Evolutionary conservation across 2,329 filamentous ascomycete genomes (phyloP).

Genomic region (Colletotrichum horii): DNA sequence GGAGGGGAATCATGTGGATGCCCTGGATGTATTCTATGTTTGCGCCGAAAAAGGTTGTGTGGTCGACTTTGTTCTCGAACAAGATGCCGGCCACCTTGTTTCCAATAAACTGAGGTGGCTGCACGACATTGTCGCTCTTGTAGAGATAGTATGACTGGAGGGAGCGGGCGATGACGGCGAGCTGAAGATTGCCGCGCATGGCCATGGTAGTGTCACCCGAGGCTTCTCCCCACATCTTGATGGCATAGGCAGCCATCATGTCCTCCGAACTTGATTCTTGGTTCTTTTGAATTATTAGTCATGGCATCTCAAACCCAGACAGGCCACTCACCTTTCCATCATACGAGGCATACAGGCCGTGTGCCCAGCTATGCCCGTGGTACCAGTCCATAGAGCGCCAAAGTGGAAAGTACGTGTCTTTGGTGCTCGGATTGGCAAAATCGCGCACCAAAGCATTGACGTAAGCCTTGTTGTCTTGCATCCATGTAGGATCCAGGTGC

Average conservation of each 20-base stretch:
- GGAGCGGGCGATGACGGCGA: constrained; percentile 76
- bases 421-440: constrained; percentile 73
- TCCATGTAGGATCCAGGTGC: constrained; percentile 77
- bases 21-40: constrained; percentile 76
- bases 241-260: constrained; percentile 81
- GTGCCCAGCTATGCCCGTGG: constrained; percentile 93
- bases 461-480: constrained; percentile 74
- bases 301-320: too few species aligned
- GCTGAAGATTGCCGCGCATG: constrained; percentile 80
- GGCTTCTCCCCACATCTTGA: constrained; percentile 93
- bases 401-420: constrained; percentile 80
- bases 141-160: constrained; percentile 86
- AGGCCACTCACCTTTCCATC: constrained; percentile 68
- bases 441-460: constrained; percentile 88
- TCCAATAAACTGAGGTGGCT: constrained; percentile 77
- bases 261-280: constrained; percentile 93
- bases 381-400: constrained; percentile 92
- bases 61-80: constrained; percentile 96
- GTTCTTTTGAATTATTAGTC: constrained; percentile 43
- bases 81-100: constrained; percentile 78
- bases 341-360: constrained; percentile 71
- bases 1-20: constrained; percentile 83
- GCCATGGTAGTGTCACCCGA: constrained; percentile 81
- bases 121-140: constrained; percentile 66
- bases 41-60: constrained; percentile 86